Conservation (phyloP, 2,329 filamentous ascomycete species). For the Colletotrichum sp. region DNA sequence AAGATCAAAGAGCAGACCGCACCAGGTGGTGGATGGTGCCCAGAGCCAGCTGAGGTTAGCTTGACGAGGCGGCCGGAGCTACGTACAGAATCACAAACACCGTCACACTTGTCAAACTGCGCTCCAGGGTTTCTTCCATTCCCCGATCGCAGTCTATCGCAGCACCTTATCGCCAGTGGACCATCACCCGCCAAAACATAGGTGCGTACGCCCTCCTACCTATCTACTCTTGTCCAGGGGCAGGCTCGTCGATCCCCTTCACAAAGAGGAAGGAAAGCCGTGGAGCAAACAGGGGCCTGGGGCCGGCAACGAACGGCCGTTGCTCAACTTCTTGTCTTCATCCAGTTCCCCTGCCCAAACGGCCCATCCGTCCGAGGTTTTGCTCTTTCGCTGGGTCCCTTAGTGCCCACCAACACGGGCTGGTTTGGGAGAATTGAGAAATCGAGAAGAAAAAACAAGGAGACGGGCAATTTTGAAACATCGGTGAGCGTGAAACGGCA, state of each 20-base stretch:
- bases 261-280: not conserved
- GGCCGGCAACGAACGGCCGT: not conserved
- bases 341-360: no score
- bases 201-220: not conserved
- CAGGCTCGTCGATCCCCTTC: not conserved
- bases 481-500: conserved; percentile 1
- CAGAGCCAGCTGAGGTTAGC: not conserved
- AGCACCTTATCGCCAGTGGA: not conserved
- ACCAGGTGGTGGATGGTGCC: not conserved
- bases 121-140: not conserved
- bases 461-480: not conserved
- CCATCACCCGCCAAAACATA: not conserved
- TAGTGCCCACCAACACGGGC: not conserved
- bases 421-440: not conserved
- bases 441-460: not conserved
- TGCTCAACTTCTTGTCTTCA: not conserved
- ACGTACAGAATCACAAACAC: not conserved
- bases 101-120: not conserved
- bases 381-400: not conserved
- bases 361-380: not conserved
- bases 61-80: not conserved
- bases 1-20: not conserved
- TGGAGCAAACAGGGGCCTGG: not conserved
- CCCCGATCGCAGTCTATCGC: not conserved
- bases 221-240: not conserved